A percentile compares a stretch with the other conserved stretches of the same genome.
Evolutionary conservation across 345 rosid genomes (phyloP).

Genomic region (Nasturtium officinale): DNA sequence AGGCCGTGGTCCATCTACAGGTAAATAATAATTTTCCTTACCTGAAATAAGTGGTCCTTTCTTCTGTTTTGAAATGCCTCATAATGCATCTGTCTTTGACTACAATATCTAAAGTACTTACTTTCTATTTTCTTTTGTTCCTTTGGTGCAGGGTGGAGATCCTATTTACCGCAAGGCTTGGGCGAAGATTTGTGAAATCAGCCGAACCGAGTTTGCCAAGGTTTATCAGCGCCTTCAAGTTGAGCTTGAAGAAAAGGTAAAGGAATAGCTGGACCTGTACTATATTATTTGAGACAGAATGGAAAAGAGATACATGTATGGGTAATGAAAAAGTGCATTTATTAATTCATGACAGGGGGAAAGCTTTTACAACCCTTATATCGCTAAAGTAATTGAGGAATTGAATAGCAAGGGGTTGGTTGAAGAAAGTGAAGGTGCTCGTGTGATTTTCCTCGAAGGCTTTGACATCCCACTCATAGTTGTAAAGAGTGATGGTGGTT

Average conservation of each 20-base stretch:
- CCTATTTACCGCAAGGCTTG: conserved; percentile 74
- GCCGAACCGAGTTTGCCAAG: conserved; percentile 76
- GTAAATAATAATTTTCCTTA: conserved; percentile 41
- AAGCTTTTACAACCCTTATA: conserved; percentile 90
- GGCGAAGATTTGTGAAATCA: conserved; percentile 76
- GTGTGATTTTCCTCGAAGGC: conserved; percentile 82
- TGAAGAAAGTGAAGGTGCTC: conserved; percentile 91
- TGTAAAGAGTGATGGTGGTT: conserved; percentile 97
- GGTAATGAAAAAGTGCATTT: conserved; percentile 20
- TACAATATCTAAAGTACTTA: conserved; percentile 9
- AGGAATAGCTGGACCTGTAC: not conserved
- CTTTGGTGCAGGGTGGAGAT: conserved; percentile 73
- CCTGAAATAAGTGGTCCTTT: not conserved
- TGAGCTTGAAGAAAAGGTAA: conserved; percentile 87
- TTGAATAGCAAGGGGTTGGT: conserved; percentile 66
- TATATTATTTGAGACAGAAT: conserved; percentile 2
- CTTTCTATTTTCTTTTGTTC: conserved; percentile 2
- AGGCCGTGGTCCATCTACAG: conserved; percentile 95
- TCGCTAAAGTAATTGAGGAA: conserved; percentile 61
- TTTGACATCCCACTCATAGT: conserved; percentile 83
- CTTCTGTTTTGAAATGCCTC: conserved; percentile 15
- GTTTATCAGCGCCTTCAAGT: conserved; percentile 82
- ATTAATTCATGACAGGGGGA: conserved; percentile 68
- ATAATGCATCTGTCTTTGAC: conserved; percentile 12
- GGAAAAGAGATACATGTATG: conserved; percentile 9